Evolutionary conservation across 2,329 filamentous ascomycete species (phyloP), one percentile per base, ranked within the genome.

Genomic region (Fusarium sp.): DNA sequence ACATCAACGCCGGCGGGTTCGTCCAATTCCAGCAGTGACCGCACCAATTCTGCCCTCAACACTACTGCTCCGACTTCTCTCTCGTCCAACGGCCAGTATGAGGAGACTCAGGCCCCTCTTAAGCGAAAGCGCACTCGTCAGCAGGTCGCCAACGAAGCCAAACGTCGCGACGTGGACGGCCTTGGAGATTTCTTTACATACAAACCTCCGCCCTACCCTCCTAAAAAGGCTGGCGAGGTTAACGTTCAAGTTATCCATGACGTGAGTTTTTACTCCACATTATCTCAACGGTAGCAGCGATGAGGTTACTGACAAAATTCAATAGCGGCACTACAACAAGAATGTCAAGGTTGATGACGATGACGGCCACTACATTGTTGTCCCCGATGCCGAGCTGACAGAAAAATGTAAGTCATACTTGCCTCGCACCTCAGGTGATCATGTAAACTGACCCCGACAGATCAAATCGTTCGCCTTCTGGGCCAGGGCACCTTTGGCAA

Each of bases 401-500:
- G 90, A 96, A 44, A 88, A 94, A 88, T 99, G 95, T 97, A 86
- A 80, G 93, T 87, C n/a, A 18, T 18, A 15, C 6, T 20, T 7
- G 26, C 14, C 22, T 11, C 17, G 18, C 22, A 20, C 10, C 31
- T 17, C 28, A n/a, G 9, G n/a, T 24, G 11, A n/a, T 15, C 14
- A 31, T 54, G 5, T 39, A 62, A 53, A 56, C 46, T 64, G 39
- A 83, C 68, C 36, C 42, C 18, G 14, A 26, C 72, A 97, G 95
- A 98, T 80, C 90, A 92, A 82, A 95, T 99, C 73, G 86, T 92
- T 66, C 94, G 94, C 73, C 86, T 98, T 28, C 90, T 99, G 14
- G 96, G 96, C 22, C 96, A 99, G 81, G 96, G 96, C 68, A 99
- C 96, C 0, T 99, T 99, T 78, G 96, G 96, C 77, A 99, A 99